Conservation (phyloP, 129 eudicot species). For the Silybum marianum region DNA sequence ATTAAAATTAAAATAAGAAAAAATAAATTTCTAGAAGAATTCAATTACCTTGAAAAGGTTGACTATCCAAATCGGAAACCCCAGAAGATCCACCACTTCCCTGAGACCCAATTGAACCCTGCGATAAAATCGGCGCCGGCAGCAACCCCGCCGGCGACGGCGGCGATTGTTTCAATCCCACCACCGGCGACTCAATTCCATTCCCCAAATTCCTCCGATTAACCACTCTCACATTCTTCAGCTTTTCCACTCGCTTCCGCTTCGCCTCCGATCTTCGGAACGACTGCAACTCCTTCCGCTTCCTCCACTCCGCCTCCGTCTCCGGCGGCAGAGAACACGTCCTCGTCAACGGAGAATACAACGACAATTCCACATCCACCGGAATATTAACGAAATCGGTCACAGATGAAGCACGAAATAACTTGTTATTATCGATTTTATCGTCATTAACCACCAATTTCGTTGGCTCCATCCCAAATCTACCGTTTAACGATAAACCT, state of each 20-base stretch:
- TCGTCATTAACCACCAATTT: slow-evolving; percentile 1
- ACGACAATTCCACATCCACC: slow-evolving; percentile 33
- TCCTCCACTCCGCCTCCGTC: slow-evolving; percentile 56
- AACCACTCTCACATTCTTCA: slow-evolving; percentile 35
- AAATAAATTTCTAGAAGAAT: background rate
- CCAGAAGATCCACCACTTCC: slow-evolving; percentile 58
- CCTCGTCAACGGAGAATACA: slow-evolving; percentile 41
- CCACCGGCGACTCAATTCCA: background rate
- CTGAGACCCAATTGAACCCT: slow-evolving; percentile 46
- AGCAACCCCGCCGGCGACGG: background rate
- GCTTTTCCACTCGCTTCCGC: slow-evolving; percentile 53
- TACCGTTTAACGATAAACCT: slow-evolving; percentile 67
- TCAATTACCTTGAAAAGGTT: slow-evolving; percentile 39
- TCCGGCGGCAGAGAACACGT: slow-evolving; percentile 59
- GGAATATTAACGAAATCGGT: slow-evolving; percentile 24
- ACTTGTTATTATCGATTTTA: background rate
- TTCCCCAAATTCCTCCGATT: slow-evolving; percentile 4
- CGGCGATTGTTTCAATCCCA: slow-evolving; percentile 16
- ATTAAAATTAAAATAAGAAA: background rate
- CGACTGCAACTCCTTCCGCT: slow-evolving; percentile 58
- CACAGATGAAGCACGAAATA: slow-evolving; percentile 47
- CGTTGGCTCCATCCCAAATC: slow-evolving; percentile 58
- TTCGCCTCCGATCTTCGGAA: slow-evolving; percentile 54
- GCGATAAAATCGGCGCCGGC: slow-evolving; percentile 12
- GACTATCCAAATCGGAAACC: slow-evolving; percentile 37